These are phyloP conservation scores for Stellera chamaejasme DNA, from an alignment of 345 rosid species.

Conservation along the genomic window DNA sequence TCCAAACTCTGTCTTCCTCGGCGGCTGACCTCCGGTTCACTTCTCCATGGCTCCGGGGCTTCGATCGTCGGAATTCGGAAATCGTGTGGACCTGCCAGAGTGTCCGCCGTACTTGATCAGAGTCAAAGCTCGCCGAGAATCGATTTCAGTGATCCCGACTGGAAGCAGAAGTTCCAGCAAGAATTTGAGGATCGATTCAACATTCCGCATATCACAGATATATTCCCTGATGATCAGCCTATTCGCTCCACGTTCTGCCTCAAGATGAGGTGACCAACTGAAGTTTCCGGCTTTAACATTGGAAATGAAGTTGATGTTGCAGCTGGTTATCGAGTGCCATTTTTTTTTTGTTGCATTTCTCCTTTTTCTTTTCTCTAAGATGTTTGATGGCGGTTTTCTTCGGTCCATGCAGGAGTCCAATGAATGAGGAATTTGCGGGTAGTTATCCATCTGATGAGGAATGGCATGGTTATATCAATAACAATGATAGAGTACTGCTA, in stretches of 20 bases:
- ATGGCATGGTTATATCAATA: constrained; percentile 96
- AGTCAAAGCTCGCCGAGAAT: constrained; percentile 19
- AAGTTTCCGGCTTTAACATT: background rate
- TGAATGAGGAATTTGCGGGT: constrained; percentile 49
- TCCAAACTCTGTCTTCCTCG: constrained; percentile 6
- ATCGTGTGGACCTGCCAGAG: constrained; percentile 15
- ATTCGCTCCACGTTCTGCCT: constrained; percentile 89
- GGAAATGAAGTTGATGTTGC: background rate
- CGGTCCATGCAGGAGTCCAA: constrained; percentile 45
- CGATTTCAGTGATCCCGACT: constrained; percentile 70
- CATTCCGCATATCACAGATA: constrained; percentile 74
- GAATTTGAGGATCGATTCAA: constrained; percentile 69
- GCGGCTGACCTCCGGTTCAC: background rate
- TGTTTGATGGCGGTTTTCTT: background rate
- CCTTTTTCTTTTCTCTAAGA: no score
- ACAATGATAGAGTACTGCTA: constrained; percentile 81
- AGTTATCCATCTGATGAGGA: constrained; percentile 91
- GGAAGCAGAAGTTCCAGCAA: constrained; percentile 61
- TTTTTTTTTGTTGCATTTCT: background rate
- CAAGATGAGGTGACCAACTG: constrained; percentile 50
- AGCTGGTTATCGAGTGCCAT: background rate
- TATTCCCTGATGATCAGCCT: constrained; percentile 51
- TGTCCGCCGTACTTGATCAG: constrained; percentile 9
- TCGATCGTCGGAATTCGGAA: constrained; percentile 13
- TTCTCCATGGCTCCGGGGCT: constrained; percentile 20